Base-by-base conservation (phyloP, 768 basidiomycete genomes). In the Trametes sanguinea region DNA sequence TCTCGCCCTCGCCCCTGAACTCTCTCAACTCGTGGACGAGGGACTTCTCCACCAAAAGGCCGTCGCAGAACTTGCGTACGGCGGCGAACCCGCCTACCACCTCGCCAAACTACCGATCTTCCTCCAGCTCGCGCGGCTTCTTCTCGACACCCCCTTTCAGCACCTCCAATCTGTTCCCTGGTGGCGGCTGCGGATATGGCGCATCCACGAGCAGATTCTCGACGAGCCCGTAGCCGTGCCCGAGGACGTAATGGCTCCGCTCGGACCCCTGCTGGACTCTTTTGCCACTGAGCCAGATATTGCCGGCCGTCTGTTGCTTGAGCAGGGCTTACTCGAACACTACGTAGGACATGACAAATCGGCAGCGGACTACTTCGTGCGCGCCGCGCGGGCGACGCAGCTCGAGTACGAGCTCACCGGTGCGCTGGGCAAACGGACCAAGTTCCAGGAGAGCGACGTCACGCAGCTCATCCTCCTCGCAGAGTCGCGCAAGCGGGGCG, bases 41-140 rank as follows among this genome's bases (percentile, higher is more conserved):
- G 80, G 85, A 22, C 57, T 73, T 3, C 75, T 98, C 43, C 83
- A 94, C 68, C 74, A 76, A 32, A 84, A 84, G 50, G 85, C 95
- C 27, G 78, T 94, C 60, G 77, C 87, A 5, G 86, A 90, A 63
- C 83, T 99, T 45, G 88, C 95, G 0, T 85, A 83, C 63, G 85
- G 86, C 4, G 97, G 97, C 3, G 97, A 98, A 76, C 97, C 97
- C 8, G 94, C 92, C 0, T 99, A 98, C 76, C 97, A 98, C 73
- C 90, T 98, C 47, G 82, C 87, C 7, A 80, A 80, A 67, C 76
- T 74, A 40, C 82, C 94, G 6, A 73, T 83, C 22, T 86, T 96
- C 68, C 81, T 98, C 51, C 83, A 87, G 33, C 76, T 95, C 57
- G 85, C 95, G 0, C 84, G 89, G 68, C 76, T 92, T 29, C 77